Evolutionary conservation across 73 alveolate species (phyloP), one percentile per base, ranked within the genome.

Genomic region (Paramecium bursaria): DNA sequence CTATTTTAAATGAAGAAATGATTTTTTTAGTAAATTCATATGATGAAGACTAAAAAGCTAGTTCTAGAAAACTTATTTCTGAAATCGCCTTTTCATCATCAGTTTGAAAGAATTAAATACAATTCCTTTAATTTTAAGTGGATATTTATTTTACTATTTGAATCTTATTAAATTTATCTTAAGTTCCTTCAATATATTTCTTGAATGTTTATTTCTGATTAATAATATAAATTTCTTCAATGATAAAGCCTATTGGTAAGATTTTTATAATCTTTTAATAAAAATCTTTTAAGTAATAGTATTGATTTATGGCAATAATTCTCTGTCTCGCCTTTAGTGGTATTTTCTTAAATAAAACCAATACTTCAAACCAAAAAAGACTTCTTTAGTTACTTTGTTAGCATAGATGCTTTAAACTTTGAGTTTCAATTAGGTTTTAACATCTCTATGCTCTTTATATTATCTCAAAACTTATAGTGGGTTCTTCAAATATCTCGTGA

Each of bases 121-220:
- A n/a, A 30, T 57, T 57, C 19, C 14, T 57, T 57, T 57, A 2
- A 57, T 27, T 26, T 57, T 57, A 6, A 57, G 49, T 2, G 51
- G 76, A n/a, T 57, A 57, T 57, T 57, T 57, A n/a, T 57, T 57
- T 42, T 57, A 30, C n/a, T 57, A 30, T 30, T 57, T 57, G 33
- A 10, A 57, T 27, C 49, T 23, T 7, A 57, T 26, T 30, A 27
- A 26, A 10, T 2, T 11, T 57, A 57, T 50, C 33, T 57, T 57
- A 0, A 57, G 26, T 57, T 57, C 76, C 33, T 57, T 57, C 4
- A 57, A 15, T 30, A 57, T 30, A 14, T 57, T 50, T 29, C 33
- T 57, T 13, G 27, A 27, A 14, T 57, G 17, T 57, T 57, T 57
- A 57, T 48, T 30, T 57, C 49, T 57, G 31, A 57, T 57, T 26